A percentile compares a stretch with the other conserved stretches of the same genome.
Conservation (phyloP, 2,329 filamentous ascomycete genomes). For the Verticillium isaacii region DNA sequence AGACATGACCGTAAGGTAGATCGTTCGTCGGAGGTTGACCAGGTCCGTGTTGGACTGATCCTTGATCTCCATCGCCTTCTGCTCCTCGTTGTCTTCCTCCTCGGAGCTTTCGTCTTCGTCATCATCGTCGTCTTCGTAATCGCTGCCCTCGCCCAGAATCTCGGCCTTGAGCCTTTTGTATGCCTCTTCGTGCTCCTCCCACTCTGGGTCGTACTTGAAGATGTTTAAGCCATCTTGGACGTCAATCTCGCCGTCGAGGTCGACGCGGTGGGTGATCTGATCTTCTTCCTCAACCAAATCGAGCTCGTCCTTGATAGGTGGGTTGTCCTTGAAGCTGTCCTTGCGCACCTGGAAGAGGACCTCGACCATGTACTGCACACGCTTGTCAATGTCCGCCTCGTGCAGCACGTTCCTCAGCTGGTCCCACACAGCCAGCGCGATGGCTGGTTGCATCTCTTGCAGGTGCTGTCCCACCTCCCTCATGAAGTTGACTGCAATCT, state of each 20-base stretch:
- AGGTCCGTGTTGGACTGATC: conserved; percentile 96
- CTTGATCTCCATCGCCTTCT: conserved; percentile 89
- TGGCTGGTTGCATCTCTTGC: conserved; percentile 89
- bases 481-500: conserved; percentile 92
- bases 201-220: conserved; percentile 90
- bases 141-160: conserved; percentile 90
- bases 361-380: conserved; percentile 99
- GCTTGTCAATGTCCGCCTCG: conserved; percentile 94
- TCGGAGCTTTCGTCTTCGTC: conserved; percentile 66
- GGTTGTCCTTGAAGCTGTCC: conserved; percentile 94
- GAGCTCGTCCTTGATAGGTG: conserved; percentile 82
- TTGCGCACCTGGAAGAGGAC: conserved; percentile 95
- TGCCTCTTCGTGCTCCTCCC: conserved; percentile 83
- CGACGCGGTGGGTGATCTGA: conserved; percentile 86
- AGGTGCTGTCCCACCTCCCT: conserved; percentile 90
- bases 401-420: conserved; percentile 94
- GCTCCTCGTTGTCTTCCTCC: conserved; percentile 70
- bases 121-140: conserved; percentile 66
- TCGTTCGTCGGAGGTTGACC: conserved; percentile 86
- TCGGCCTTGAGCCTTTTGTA: conserved; percentile 90
- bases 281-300: conserved; percentile 97
- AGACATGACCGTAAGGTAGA: conserved; percentile 97
- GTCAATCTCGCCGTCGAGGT: conserved; percentile 78
- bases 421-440: conserved; percentile 87
- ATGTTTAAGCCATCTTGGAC: conserved; percentile 87